Percentiles rank a stretch among this genome's conserved stretches.
Conservation (phyloP, 371 early-diverging fungal genomes). For the Lichtheimia ornata region DNA sequence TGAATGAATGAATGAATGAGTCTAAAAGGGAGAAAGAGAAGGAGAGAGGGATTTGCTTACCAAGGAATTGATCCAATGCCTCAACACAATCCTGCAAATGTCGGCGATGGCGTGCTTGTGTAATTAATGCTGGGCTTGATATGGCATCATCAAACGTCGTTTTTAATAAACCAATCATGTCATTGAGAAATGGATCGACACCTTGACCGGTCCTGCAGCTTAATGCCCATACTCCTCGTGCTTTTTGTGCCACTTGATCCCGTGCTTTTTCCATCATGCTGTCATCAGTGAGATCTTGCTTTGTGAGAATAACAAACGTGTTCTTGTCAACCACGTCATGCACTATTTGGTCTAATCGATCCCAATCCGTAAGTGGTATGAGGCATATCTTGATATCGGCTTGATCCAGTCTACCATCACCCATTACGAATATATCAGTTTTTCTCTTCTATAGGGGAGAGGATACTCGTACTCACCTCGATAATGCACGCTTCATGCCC, state of each 20-base stretch:
- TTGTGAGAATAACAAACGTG: constrained; percentile 71
- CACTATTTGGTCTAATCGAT: constrained; percentile 44
- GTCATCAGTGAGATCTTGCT: constrained; percentile 50
- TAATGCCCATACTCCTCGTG: constrained; percentile 47
- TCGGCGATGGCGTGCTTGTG: constrained; percentile 75
- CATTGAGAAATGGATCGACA: constrained; percentile 52
- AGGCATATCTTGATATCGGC: constrained; percentile 59
- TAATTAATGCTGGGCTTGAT: constrained; percentile 53
- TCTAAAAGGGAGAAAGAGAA: not conserved
- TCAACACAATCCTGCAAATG: constrained; percentile 65
- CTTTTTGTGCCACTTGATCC: constrained; percentile 13
- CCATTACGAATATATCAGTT: not conserved
- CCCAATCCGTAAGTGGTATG: constrained; percentile 28
- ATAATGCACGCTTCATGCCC: constrained; percentile 70
- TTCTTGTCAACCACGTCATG: constrained; percentile 50
- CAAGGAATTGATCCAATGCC: constrained; percentile 53
- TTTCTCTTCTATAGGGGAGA: too few species aligned
- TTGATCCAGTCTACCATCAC: constrained; percentile 23
- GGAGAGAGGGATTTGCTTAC: constrained; percentile 26
- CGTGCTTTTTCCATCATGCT: not conserved
- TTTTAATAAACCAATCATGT: constrained; percentile 57
- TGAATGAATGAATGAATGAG: not conserved
- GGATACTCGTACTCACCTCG: too few species aligned
- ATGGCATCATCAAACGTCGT: constrained; percentile 53
- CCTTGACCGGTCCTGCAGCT: constrained; percentile 70